Base-by-base conservation (phyloP, 495 filamentous ascomycete species). In the Xylaria palmicola region DNA sequence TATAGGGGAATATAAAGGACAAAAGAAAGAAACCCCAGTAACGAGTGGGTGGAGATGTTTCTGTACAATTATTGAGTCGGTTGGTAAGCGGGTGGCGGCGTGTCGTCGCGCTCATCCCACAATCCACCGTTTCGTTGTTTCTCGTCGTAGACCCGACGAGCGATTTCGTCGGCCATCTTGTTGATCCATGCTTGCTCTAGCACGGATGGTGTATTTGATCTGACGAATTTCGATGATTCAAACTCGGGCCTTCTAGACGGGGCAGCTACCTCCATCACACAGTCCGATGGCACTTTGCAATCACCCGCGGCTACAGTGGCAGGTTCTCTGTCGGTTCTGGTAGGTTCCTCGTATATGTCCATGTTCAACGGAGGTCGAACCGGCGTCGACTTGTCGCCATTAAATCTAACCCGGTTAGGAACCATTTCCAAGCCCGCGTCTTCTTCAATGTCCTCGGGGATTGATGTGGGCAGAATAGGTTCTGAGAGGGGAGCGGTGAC, bases 81-180 rank as follows among this genome's bases (percentile, higher is more conserved):
- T 62, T 83, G 79, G 68, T 89, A 89, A 53, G 86, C 86, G 9
- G 86, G 86, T 27, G 86, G 86, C 1, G 85, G 86, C 7, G 73
- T 69, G n/a, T 85, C 82, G 39, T 86, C 80, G 36, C 68, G 72
- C 54, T 77, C 83, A 27, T 74, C 77, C 75, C 73, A 80, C 26
- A 77, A 76, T 19, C 69, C 68, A 45, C 72, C 63, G 59, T 79
- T 78, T 59, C 80, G 77, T 65, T 76, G 72, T 68, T 82, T 75
- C 68, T 82, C 79, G 50, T 96, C 90, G 57, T 92, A 86, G 62
- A 93, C 88, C 27, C 89, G 88, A 64, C 88, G 83, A 40, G 91
- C 91, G 45, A 97, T 92, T 74, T 98, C 93, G 45, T 85, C 84
- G 6, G 93, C 93, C 74, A 98, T 89, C 76, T 92, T 92, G 78